These are phyloP conservation scores for Penicillium aurantiogriseum DNA, from an alignment of 2,329 filamentous ascomycete species.

Conservation along the genomic window DNA sequence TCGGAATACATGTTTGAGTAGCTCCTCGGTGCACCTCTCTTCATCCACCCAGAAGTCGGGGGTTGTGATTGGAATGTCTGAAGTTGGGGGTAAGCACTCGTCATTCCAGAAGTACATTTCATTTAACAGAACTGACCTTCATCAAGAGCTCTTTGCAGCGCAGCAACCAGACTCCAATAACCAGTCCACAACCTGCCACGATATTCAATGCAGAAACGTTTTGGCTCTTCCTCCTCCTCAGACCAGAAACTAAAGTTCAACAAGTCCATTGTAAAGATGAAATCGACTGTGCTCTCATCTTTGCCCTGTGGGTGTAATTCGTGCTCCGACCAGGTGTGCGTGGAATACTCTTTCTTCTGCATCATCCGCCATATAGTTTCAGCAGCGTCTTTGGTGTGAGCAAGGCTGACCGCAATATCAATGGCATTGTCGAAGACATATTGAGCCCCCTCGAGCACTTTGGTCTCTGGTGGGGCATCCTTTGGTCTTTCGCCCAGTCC, in stretches of 20 bases:
- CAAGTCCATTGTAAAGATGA: conserved; percentile 96
- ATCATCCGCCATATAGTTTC: conserved; percentile 76
- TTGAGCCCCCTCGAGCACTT: conserved; percentile 77
- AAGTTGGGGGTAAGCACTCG: neutral
- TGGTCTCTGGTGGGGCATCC: conserved; percentile 67
- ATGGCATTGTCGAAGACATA: conserved; percentile 89
- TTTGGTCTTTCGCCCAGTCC: conserved; percentile 57
- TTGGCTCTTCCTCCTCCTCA: conserved; percentile 58
- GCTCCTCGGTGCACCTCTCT: conserved; percentile 70
- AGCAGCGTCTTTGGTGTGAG: conserved; percentile 77
- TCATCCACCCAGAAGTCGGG: conserved; percentile 82
- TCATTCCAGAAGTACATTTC: neutral
- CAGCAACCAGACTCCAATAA: conserved; percentile 91
- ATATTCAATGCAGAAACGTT: conserved; percentile 82
- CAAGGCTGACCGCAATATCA: conserved; percentile 85
- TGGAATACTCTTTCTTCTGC: conserved; percentile 79
- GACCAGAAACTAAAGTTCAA: conserved; percentile 99
- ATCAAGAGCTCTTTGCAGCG: conserved; percentile 80
- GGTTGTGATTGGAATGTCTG: conserved; percentile 83
- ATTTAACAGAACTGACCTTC: conserved; percentile 59
- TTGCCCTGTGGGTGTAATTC: conserved; percentile 83
- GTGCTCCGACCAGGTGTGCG: conserved; percentile 81
- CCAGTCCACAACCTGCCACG: conserved; percentile 81
- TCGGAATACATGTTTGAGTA: conserved; percentile 75
- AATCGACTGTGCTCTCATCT: conserved; percentile 76